A percentile compares a stretch with the other conserved stretches of the same genome.
These are phyloP conservation scores for Penicillium turbatum DNA, from an alignment of 495 filamentous ascomycete species.

Conservation along the genomic window DNA sequence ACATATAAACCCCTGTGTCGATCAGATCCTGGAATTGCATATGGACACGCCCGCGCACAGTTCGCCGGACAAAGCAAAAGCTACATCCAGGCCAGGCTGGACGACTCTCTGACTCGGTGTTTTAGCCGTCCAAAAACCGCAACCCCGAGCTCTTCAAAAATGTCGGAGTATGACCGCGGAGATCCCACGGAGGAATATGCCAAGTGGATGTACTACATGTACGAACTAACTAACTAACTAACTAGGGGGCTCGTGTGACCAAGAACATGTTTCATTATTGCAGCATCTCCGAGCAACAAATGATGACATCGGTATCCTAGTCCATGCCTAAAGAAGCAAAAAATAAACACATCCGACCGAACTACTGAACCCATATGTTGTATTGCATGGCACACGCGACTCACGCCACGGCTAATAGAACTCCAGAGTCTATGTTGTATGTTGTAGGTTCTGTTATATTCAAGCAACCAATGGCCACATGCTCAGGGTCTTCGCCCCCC, in stretches of 20 bases:
- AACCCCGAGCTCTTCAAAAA: too few species aligned
- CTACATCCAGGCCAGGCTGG: too few species aligned
- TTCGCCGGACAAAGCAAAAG: neutral
- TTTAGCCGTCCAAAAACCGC: neutral
- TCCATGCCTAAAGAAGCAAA: neutral
- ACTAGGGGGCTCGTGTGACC: neutral
- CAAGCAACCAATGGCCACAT: slow-evolving; percentile 2
- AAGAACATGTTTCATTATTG: neutral
- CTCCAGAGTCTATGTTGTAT: too few species aligned
- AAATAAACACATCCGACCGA: neutral
- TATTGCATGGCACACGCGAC: neutral
- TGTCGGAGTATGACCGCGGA: neutral
- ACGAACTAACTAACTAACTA: too few species aligned
- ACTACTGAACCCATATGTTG: too few species aligned
- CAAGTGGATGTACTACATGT: neutral
- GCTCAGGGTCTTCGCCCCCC: slow-evolving; percentile 3
- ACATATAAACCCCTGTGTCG: slow-evolving; percentile 19
- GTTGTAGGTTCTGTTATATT: too few species aligned
- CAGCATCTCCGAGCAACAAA: neutral
- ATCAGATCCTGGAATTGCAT: slow-evolving; percentile 4
- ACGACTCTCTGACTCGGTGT: neutral
- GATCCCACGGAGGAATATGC: neutral
- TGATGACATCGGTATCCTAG: neutral
- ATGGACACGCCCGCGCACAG: slow-evolving; percentile 1
- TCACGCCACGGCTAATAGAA: neutral